Base-by-base conservation (phyloP, 2,329 filamentous ascomycete genomes). In the Penicillium sclerotigenum region DNA sequence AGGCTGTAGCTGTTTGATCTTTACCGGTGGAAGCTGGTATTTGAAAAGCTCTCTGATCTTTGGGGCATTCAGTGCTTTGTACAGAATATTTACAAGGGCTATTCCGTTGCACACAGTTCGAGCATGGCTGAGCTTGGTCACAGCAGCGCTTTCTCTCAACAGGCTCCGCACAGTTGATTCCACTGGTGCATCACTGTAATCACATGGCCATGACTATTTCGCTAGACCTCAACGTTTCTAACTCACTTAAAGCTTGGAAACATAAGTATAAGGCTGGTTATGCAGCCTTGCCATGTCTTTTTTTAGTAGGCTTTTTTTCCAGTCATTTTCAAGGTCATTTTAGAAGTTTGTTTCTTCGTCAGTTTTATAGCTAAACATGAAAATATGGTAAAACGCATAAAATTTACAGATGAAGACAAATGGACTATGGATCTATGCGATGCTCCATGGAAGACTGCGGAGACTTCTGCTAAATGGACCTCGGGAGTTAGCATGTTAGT, bases 171-270 rank as follows among this genome's bases (percentile, higher is more conserved):
- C 11, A 60, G 59, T 28, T 57, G 48, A 14, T 48, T 54, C 61
- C 59, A 60, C 34, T 46, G 24, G 18, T 52, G 45, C 10, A 53
- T 47, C 72, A 75, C 84, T 68, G 57, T 76, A 74, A 65, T 53
- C 4, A 57, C 52, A 18, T 54, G 38, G 8, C 60, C 55, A 18
- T 41, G 14, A 7, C 40, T 54, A 24, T 56, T 43, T 37, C 54
- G 55, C 45, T 61, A 58, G 58, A 61, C 59, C 20, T 51, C 43
- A 29, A 40, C 28, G 18, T n/a, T 26, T 16, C 7, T 3, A 42
- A 28, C 28, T 28, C 9, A 13, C 5, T 5, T 18, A 7, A 28
- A 28, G 5, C 40, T 28, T 42, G 16, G 24, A 7, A 18, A 10
- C 5, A 42, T 28, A 28, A 26, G 9, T 42, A n/a, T 28, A 28